Base-by-base conservation (phyloP, 352 stramenopile species). In the Phytopythium aichiense region DNA sequence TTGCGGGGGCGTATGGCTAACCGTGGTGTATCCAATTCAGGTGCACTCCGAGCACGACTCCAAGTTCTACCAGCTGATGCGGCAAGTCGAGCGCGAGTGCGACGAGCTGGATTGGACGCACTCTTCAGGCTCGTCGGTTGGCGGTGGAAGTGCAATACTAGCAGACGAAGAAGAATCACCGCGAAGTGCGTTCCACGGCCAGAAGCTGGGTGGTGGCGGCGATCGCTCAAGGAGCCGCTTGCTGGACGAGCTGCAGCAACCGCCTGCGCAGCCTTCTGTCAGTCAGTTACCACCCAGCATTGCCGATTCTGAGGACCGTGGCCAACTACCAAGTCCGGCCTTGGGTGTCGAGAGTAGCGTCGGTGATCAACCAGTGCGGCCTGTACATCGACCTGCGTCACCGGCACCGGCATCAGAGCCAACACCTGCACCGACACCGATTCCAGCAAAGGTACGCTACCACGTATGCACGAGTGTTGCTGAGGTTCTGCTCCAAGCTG, bases 51-150 rank as follows among this genome's bases (percentile, higher is more conserved):
- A 92, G 35, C 84, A 94, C 64, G 81, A 94, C 57, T 77, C 65
- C 51, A 77, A 94, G 56, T 94, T 94, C 35, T 94, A 91, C 53
- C 74, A 89, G 59, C 60, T 94, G n/a, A 92, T 94, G 84, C 72
- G 81, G 1, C 71, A 85, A 63, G 74, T 94, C 33, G 84, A 94
- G 58, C 76, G 74, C 38, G 84, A 94, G 45, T 89, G 82, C 60
- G 67, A 76, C 18, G 84, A 88, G n/a, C 59, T 90, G 0, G 79
- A 91, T 58, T 92, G 84, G 84, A 89, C 76, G 15, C 73, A 79
- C 49, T 68, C 66, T 6, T 43, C 61, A 7, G 82, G 81, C 9
- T 63, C 69, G 7, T 57, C 65, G 13, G 68, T 87, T 6, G 83
- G 81, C 7, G 72, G 79, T 1, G 60, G 50, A 25, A 23, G 30